These are phyloP conservation scores for Phellinidium pouzarii DNA, from an alignment of 1,284 basidiomycete genomes.

Conservation along the genomic window DNA sequence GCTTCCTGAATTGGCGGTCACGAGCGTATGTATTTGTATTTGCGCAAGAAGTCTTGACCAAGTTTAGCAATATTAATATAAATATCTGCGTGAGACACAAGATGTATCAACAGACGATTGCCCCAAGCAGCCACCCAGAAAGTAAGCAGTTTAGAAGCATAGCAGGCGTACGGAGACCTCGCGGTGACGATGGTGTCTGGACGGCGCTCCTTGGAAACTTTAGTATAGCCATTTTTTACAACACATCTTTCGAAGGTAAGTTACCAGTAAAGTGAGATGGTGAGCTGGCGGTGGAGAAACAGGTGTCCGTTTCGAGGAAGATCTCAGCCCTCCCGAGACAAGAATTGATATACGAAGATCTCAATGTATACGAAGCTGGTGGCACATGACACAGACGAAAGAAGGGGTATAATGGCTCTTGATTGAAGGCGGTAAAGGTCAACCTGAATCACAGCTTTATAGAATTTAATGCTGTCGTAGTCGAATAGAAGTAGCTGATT, in stretches of 20 bases:
- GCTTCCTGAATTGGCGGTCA: slow-evolving; percentile 37
- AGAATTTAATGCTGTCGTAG: too few relatives aligned
- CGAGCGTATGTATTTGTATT: slow-evolving; percentile 3
- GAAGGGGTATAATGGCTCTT: too few relatives aligned
- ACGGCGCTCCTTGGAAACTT: not conserved
- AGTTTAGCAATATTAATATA: not conserved
- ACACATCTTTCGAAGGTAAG: not conserved
- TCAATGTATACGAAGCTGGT: too few relatives aligned
- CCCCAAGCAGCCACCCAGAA: slow-evolving; percentile 1
- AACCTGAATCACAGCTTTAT: too few relatives aligned
- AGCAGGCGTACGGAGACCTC: not conserved
- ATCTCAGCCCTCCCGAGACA: too few relatives aligned
- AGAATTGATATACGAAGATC: too few relatives aligned
- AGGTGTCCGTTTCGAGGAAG: too few relatives aligned
- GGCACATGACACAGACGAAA: too few relatives aligned
- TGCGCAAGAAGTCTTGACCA: not conserved
- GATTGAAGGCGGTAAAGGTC: too few relatives aligned
- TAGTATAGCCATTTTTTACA: not conserved
- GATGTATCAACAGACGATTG: slow-evolving; percentile 22
- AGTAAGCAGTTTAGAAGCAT: slow-evolving; percentile 6
- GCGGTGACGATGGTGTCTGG: not conserved
- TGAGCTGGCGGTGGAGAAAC: not conserved
- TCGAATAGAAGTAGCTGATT: too few relatives aligned
- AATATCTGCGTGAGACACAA: slow-evolving; percentile 39
- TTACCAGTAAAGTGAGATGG: not conserved